Conservation (phyloP, 805 yeast genomes). For the Yamadazyma kitorensis region DNA sequence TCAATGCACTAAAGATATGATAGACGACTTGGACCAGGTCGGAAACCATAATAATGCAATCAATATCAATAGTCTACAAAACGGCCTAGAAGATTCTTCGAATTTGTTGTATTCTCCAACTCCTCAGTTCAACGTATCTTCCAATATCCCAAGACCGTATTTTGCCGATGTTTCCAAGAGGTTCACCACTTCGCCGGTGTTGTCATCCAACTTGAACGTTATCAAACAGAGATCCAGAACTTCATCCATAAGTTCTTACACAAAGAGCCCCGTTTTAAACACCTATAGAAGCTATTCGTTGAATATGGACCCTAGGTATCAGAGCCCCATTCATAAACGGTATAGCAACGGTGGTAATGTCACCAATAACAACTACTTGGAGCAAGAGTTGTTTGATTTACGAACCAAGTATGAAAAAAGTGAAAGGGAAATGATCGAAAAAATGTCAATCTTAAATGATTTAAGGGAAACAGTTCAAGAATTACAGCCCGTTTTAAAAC, state of each 20-base stretch:
- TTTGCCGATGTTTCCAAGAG: constrained; percentile 4
- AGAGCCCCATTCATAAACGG: not conserved
- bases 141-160: constrained; percentile 3
- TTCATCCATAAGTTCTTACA: constrained; percentile 9
- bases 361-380: constrained; percentile 4
- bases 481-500: constrained; percentile 45
- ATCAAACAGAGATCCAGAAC: constrained; percentile 9
- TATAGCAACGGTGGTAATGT: not conserved
- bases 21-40: too few species aligned
- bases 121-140: too few species aligned
- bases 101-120: too few species aligned
- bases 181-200: not conserved
- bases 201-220: constrained; percentile 1
- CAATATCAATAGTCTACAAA: too few species aligned
- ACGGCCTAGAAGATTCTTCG: too few species aligned
- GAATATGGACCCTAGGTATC: constrained; percentile 1
- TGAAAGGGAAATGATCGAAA: constrained; percentile 36
- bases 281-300: constrained; percentile 6
- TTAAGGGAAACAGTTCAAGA: constrained; percentile 48
- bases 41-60: too few species aligned
- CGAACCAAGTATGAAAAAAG: constrained; percentile 21
- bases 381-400: constrained; percentile 16
- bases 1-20: constrained; percentile 12
- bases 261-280: constrained; percentile 8
- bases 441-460: constrained; percentile 45